phyloP scores from a whole-genome alignment of 805 yeast genomes.

The Yarrowia osloensis region DNA sequence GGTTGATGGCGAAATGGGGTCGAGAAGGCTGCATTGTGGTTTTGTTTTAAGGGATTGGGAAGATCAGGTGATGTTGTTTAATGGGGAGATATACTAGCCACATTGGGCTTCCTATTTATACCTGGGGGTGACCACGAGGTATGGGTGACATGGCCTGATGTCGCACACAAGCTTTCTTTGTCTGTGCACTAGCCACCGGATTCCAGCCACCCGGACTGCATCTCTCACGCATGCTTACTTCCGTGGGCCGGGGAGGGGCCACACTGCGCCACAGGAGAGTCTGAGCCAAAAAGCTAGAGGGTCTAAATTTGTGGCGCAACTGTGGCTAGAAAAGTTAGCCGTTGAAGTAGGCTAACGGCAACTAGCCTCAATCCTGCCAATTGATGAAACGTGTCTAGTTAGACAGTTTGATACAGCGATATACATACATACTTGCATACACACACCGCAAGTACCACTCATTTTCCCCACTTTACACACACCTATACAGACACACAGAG shows the following conservation, averaged over 20 bases:
- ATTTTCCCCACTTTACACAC: not conserved
- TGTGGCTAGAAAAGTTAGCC: conserved; percentile 4
- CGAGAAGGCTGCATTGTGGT: conserved; percentile 30
- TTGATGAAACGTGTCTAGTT: not conserved
- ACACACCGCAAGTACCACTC: not conserved
- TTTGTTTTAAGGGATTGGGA: conserved; percentile 4
- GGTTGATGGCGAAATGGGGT: conserved; percentile 22
- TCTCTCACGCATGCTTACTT: not conserved
- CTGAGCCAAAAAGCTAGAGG: not conserved
- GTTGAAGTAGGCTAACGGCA: not conserved
- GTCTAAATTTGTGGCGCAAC: not conserved
- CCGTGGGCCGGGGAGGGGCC: conserved; percentile 1
- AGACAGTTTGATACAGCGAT: not conserved
- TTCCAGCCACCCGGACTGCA: conserved; percentile 10
- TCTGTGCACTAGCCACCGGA: conserved; percentile 18
- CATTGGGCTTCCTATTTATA: conserved; percentile 27
- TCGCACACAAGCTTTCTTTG: conserved; percentile 2
- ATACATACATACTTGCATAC: not conserved
- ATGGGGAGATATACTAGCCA: conserved; percentile 15
- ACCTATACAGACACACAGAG: not conserved
- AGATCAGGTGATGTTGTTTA: conserved; percentile 18
- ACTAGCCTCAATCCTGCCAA: not conserved
- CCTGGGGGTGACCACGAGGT: conserved; percentile 14
- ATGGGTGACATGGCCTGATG: conserved; percentile 14
- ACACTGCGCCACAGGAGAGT: conserved; percentile 11